Conservation (phyloP, 2,329 filamentous ascomycete genomes). For the Sporothrix euskadiensis region DNA sequence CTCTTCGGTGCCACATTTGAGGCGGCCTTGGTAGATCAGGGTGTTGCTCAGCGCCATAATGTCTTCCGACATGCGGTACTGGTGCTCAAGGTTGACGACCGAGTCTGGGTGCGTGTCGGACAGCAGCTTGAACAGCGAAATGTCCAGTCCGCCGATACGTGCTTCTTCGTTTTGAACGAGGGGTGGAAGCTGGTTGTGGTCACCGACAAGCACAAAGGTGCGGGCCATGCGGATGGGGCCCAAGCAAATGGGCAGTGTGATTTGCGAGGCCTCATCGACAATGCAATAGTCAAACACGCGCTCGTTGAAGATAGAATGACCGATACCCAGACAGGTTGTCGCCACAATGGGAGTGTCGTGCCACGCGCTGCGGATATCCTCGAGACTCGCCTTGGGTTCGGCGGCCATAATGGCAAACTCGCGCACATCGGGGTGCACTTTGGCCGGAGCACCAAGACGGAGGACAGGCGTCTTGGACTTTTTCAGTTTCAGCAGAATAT, state of each 20-base stretch:
- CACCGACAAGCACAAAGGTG: constrained; percentile 92
- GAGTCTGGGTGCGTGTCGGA: constrained; percentile 85
- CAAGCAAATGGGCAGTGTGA: constrained; percentile 90
- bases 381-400: constrained; percentile 71
- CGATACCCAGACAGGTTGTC: constrained; percentile 91
- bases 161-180: constrained; percentile 92
- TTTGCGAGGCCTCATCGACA: constrained; percentile 96
- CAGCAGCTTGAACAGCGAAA: constrained; percentile 90
- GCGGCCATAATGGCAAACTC: constrained; percentile 80
- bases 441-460: constrained; percentile 79
- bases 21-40: constrained; percentile 85
- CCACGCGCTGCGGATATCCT: constrained; percentile 81
- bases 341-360: constrained; percentile 86
- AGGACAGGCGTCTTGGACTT: constrained; percentile 73
- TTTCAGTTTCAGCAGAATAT: constrained; percentile 84
- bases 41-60: constrained; percentile 93
- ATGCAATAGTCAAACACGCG: constrained; percentile 97
- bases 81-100: constrained; percentile 89
- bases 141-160: constrained; percentile 79
- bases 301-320: constrained; percentile 82
- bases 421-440: constrained; percentile 84
- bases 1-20: constrained; percentile 82
- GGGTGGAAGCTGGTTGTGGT: constrained; percentile 94
- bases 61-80: constrained; percentile 98
- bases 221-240: constrained; percentile 90